Conservation (phyloP, 371 early-diverging fungal species). For the Saksenaea vasiformis region DNA sequence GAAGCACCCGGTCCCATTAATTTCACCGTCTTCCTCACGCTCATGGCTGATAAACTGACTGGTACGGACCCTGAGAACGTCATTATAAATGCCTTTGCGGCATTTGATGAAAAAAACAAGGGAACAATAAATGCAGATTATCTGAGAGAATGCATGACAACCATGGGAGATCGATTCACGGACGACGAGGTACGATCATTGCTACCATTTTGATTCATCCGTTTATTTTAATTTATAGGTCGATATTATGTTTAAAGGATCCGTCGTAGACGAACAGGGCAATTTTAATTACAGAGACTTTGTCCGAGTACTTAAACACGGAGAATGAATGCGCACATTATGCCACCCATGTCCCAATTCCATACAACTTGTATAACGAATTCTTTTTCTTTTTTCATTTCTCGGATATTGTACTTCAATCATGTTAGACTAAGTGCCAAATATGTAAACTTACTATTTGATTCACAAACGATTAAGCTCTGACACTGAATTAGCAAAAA, state of each 20-base stretch:
- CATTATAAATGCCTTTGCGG: constrained; percentile 85
- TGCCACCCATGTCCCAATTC: not conserved
- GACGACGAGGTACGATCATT: constrained; percentile 76
- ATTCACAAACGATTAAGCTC: no score
- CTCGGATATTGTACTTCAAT: not conserved
- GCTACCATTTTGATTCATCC: not conserved
- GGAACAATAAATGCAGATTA: constrained; percentile 82
- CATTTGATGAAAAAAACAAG: constrained; percentile 83
- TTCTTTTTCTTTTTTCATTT: not conserved
- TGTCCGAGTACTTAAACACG: constrained; percentile 91
- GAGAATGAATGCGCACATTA: constrained; percentile 59
- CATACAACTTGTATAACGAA: not conserved
- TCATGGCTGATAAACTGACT: constrained; percentile 92
- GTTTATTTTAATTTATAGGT: constrained; percentile 53
- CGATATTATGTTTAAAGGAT: constrained; percentile 93
- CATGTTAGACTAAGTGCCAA: not conserved
- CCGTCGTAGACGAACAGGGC: constrained; percentile 76
- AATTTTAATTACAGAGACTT: constrained; percentile 91
- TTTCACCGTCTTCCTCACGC: constrained; percentile 92
- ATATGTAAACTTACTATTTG: not conserved
- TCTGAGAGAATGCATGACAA: constrained; percentile 83
- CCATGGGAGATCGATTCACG: constrained; percentile 90
- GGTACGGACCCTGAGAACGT: constrained; percentile 89
- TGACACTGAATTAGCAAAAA: not conserved
- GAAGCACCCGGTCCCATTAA: constrained; percentile 89